Evolutionary conservation across 768 basidiomycete species (phyloP).

Genomic region (Pisolithus albus): DNA sequence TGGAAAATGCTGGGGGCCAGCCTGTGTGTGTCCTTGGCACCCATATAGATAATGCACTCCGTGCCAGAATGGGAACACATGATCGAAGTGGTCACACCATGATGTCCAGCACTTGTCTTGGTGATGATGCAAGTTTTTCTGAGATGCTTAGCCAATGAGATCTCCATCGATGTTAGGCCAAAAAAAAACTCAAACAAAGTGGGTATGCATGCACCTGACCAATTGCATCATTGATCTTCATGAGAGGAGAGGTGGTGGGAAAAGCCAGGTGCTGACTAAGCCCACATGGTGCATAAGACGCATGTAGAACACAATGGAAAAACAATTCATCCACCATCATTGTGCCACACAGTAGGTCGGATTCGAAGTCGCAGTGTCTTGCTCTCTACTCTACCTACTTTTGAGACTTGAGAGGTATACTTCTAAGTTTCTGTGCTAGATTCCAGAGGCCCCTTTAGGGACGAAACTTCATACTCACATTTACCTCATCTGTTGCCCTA

Average conservation of each 20-base stretch:
- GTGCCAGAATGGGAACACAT: conserved; percentile 90
- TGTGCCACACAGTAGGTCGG: no score
- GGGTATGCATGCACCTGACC: conserved; percentile 60
- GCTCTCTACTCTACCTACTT: no score
- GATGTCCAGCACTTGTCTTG: conserved; percentile 98
- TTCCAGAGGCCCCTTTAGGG: no score
- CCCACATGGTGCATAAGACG: no score
- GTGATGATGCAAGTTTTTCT: conserved; percentile 98
- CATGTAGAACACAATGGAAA: conserved; percentile 47
- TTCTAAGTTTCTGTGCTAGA: no score
- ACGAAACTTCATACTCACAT: no score
- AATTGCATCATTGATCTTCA: conserved; percentile 96
- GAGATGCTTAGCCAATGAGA: conserved; percentile 85
- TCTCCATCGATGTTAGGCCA: conserved; percentile 39
- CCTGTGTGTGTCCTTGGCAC: conserved; percentile 90
- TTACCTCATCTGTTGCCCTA: no score
- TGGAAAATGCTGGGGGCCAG: conserved; percentile 98
- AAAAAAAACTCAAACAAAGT: background rate
- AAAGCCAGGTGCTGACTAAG: no score
- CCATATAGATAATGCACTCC: conserved; percentile 97
- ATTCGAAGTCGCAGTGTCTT: no score
- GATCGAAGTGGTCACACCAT: conserved; percentile 98
- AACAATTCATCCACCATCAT: no score
- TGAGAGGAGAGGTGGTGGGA: no score
- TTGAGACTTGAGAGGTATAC: no score